These are phyloP conservation scores for Crassisporium funariophilum DNA, from an alignment of 768 basidiomycete genomes.

Conservation along the genomic window DNA sequence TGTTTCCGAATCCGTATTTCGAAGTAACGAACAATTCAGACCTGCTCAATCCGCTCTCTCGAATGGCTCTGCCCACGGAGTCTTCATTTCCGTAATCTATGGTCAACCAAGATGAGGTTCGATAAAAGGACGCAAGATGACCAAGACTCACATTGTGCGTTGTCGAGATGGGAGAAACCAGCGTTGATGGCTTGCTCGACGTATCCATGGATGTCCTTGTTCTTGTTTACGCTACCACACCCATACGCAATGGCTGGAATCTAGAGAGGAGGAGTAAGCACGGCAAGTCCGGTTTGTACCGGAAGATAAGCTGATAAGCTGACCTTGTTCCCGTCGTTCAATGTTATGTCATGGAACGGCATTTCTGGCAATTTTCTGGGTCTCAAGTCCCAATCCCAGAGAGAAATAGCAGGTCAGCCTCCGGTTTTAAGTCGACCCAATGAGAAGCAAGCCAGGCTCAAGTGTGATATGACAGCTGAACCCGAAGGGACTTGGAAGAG, in stretches of 20 bases:
- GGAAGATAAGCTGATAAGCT: too few relatives aligned
- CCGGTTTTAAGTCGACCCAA: neutral
- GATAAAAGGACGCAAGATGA: neutral
- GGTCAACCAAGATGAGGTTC: constrained; percentile 7
- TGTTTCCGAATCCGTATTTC: constrained; percentile 48
- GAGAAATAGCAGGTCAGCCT: neutral
- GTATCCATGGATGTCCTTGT: constrained; percentile 52
- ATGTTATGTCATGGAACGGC: constrained; percentile 39
- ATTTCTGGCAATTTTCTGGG: constrained; percentile 22
- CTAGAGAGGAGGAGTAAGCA: constrained; percentile 28
- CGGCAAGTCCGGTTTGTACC: too few relatives aligned
- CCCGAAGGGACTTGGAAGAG: neutral
- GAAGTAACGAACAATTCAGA: constrained; percentile 54
- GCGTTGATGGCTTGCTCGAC: constrained; percentile 59
- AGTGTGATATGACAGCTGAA: neutral
- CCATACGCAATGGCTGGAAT: constrained; percentile 68
- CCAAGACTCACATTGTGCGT: constrained; percentile 49
- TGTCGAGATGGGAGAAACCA: constrained; percentile 67
- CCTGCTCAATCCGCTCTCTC: constrained; percentile 48
- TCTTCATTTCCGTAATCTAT: constrained; percentile 42
- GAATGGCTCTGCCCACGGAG: constrained; percentile 40
- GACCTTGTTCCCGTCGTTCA: constrained; percentile 46
- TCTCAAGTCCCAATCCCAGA: neutral
- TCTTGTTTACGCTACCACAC: constrained; percentile 49
- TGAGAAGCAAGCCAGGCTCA: neutral